These are phyloP conservation scores for Eucalyptus microcorys DNA, from an alignment of 345 rosid genomes.

Conservation along the genomic window DNA sequence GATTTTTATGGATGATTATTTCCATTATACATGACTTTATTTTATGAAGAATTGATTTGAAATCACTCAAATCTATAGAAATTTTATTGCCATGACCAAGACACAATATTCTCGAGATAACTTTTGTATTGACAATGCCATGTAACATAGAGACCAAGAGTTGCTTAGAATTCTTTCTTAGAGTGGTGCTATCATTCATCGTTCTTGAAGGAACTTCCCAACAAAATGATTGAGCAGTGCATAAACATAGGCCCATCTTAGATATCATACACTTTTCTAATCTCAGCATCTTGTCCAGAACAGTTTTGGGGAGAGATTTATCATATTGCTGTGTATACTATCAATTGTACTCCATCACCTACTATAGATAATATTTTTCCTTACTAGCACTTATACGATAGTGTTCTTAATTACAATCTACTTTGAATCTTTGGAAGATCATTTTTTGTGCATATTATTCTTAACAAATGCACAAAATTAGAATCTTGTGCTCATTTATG, in stretches of 20 bases:
- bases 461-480: rapidly evolving
- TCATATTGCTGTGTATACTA: too few relatives aligned
- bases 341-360: background rate
- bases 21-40: rapidly evolving
- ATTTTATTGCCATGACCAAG: background rate
- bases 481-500: background rate
- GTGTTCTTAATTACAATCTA: background rate
- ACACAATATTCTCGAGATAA: background rate
- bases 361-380: background rate
- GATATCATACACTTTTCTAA: too few relatives aligned
- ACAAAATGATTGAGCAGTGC: too few relatives aligned
- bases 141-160: background rate
- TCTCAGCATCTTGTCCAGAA: background rate
- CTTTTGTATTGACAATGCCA: background rate
- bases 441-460: background rate
- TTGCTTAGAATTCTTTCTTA: background rate
- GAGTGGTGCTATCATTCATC: background rate
- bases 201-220: too few relatives aligned
- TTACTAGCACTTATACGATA: background rate
- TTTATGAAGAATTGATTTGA: too few relatives aligned
- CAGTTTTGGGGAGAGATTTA: too few relatives aligned
- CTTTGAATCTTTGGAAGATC: background rate
- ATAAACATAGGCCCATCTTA: too few relatives aligned
- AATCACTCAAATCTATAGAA: background rate
- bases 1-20: too few relatives aligned